These are phyloP conservation scores for Ustilago cynodontis DNA, from an alignment of 1,284 basidiomycete species.

Conservation along the genomic window DNA sequence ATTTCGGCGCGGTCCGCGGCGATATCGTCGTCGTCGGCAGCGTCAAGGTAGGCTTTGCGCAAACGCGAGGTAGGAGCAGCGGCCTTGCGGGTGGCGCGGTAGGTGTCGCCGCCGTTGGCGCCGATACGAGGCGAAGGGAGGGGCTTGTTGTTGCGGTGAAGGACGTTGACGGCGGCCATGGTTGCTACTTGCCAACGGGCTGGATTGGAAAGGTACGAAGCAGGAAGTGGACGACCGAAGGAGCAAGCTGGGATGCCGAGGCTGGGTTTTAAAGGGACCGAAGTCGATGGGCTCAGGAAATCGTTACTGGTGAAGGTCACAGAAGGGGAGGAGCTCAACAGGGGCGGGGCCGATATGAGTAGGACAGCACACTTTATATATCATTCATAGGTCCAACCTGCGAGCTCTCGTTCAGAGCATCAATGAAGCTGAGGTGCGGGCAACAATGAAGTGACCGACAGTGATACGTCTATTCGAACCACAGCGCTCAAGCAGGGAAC, in stretches of 20 bases:
- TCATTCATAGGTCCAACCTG: background rate
- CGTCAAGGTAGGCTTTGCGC: slow-evolving; percentile 21
- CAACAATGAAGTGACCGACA: background rate
- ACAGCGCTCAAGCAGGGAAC: background rate
- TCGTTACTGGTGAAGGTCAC: background rate
- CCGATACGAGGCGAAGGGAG: slow-evolving; percentile 24
- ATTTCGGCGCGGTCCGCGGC: slow-evolving; percentile 18
- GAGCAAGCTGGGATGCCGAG: background rate
- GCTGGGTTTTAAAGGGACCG: background rate
- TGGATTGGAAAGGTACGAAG: background rate
- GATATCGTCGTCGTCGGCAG: slow-evolving; percentile 17
- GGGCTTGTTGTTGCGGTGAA: slow-evolving; percentile 27
- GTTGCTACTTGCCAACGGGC: background rate
- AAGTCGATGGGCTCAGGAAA: background rate
- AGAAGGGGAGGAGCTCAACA: background rate
- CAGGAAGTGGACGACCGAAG: background rate
- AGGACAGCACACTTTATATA: background rate
- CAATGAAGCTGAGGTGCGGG: background rate
- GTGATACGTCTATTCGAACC: background rate
- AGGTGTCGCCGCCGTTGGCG: slow-evolving; percentile 8
- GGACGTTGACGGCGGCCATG: slow-evolving; percentile 30
- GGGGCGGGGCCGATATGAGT: background rate
- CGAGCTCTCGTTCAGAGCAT: background rate
- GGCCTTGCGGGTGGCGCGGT: slow-evolving; percentile 9
- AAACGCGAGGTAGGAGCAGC: slow-evolving; percentile 5